phyloP scores from a whole-genome alignment of 495 filamentous ascomycete genomes.

The Penicillium coprophilum region DNA sequence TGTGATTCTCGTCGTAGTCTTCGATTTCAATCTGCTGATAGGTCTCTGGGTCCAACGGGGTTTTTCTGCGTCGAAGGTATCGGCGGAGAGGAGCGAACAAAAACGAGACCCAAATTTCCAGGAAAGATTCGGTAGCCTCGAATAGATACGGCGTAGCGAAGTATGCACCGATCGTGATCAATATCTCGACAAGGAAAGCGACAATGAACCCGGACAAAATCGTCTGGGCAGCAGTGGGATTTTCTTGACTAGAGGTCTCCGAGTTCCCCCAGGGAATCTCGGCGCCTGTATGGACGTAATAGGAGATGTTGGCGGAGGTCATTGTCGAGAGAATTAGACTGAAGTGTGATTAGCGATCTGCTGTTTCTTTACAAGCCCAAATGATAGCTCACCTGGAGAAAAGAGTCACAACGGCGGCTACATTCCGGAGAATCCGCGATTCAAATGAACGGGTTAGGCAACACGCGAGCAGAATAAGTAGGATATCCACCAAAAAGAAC shows the following conservation, averaged over 20 bases:
- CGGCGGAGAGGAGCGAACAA: slow-evolving; percentile 1
- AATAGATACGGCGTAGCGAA: slow-evolving; percentile 17
- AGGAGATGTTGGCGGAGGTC: slow-evolving; percentile 18
- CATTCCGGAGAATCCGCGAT: not conserved
- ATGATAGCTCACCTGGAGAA: slow-evolving; percentile 14
- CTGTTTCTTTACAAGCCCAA: not conserved
- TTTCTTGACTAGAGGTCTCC: not conserved
- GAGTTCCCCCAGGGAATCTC: slow-evolving; percentile 21
- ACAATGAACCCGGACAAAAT: slow-evolving; percentile 8
- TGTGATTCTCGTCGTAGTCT: slow-evolving; percentile 13
- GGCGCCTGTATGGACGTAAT: slow-evolving; percentile 13
- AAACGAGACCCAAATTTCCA: slow-evolving; percentile 14
- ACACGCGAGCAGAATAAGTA: slow-evolving; percentile 22
- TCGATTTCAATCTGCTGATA: slow-evolving; percentile 21
- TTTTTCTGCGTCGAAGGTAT: not conserved
- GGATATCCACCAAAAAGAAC: slow-evolving; percentile 28
- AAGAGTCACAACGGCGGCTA: slow-evolving; percentile 14
- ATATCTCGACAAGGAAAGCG: slow-evolving; percentile 1
- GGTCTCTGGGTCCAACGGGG: not conserved
- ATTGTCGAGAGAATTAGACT: slow-evolving; percentile 13
- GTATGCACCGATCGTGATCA: slow-evolving; percentile 11
- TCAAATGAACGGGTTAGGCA: slow-evolving; percentile 15
- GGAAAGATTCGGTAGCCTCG: slow-evolving; percentile 5
- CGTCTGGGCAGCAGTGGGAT: not conserved
- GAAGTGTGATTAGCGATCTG: not conserved